phyloP scores from a whole-genome alignment of 1,139 yeast genomes.

The Kodamaea fungicola region DNA sequence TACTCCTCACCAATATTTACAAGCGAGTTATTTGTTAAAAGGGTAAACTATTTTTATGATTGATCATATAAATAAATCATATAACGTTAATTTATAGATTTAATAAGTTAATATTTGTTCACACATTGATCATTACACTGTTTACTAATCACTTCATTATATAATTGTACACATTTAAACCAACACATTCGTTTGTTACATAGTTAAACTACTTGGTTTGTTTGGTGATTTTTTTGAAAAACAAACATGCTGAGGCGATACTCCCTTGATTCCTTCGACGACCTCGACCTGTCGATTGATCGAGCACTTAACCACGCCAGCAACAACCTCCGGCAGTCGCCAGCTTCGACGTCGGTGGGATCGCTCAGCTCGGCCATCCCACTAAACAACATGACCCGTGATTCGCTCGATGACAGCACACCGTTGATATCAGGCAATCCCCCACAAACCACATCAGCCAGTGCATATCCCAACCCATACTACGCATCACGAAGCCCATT shows the following conservation, averaged over 20 bases:
- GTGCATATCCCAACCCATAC: slow-evolving; percentile 2
- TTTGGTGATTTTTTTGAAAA: background rate
- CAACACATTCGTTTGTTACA: no score
- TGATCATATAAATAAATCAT: no score
- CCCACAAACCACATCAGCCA: slow-evolving; percentile 1
- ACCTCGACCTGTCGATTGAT: slow-evolving; percentile 42
- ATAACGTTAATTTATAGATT: no score
- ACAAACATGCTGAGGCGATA: slow-evolving; percentile 4
- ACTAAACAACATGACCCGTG: slow-evolving; percentile 18
- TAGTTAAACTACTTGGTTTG: no score
- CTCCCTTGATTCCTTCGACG: slow-evolving; percentile 34
- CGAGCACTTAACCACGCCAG: slow-evolving; percentile 41
- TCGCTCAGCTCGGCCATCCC: slow-evolving; percentile 28
- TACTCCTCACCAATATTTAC: no score
- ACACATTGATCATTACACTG: no score
- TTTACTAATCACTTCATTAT: no score
- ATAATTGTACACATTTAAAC: no score
- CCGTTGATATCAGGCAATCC: slow-evolving; percentile 5
- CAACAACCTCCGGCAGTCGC: slow-evolving; percentile 22
- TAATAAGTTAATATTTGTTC: no score
- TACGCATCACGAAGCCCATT: slow-evolving; percentile 2
- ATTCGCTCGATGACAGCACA: slow-evolving; percentile 8
- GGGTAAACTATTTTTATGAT: no score
- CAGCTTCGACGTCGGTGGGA: slow-evolving; percentile 19
- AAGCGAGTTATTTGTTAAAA: no score